These are phyloP conservation scores for Silene noctiflora DNA, from an alignment of 179 eudicot genomes.

Conservation along the genomic window DNA sequence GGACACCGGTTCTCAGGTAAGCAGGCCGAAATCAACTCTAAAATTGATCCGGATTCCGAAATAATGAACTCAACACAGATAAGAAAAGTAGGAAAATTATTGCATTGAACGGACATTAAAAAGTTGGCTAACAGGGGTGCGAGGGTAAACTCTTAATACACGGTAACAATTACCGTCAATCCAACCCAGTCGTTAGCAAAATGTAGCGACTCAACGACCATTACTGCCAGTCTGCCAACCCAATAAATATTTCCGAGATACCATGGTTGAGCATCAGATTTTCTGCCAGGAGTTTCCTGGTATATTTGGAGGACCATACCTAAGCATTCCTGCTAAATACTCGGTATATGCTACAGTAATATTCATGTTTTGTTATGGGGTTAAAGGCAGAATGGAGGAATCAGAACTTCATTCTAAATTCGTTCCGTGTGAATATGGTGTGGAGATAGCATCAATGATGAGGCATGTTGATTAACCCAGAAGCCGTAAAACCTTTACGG, in stretches of 20 bases:
- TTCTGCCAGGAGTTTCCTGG: not conserved
- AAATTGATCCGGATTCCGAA: too few species aligned
- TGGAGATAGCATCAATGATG: not conserved
- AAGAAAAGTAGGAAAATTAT: too few species aligned
- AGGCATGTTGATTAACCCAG: not conserved
- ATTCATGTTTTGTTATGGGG: not conserved
- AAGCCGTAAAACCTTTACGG: not conserved
- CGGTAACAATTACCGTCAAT: too few species aligned
- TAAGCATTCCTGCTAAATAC: not conserved
- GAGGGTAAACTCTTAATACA: too few species aligned
- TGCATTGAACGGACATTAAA: too few species aligned
- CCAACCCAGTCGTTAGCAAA: too few species aligned
- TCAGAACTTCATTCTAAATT: not conserved
- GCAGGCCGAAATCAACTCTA: too few species aligned
- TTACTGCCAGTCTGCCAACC: too few species aligned
- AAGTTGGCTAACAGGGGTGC: too few species aligned
- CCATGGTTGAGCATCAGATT: not conserved
- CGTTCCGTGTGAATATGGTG: not conserved
- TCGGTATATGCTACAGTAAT: not conserved
- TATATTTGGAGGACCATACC: conserved; percentile 11
- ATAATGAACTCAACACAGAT: too few species aligned
- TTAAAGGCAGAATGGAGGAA: not conserved
- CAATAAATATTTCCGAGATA: not conserved
- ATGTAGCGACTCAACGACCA: too few species aligned
- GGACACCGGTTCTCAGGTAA: too few species aligned